Evolutionary conservation across 257 asterid species (phyloP), one percentile per base, ranked within the genome.

Genomic region (Nicotiana otophora): DNA sequence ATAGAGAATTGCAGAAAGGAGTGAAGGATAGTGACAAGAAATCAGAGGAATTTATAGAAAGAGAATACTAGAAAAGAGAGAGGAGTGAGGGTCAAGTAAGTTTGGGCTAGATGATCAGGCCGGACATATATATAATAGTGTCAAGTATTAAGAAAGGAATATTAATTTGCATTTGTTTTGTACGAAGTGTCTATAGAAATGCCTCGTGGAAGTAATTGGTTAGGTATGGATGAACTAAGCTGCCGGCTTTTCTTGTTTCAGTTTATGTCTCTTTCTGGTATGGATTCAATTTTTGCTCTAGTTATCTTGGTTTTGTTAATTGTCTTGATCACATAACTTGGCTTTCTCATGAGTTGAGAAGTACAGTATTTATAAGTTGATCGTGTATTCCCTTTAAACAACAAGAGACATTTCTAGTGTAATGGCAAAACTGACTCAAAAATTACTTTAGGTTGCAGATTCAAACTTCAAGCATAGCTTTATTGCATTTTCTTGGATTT

Each of bases 191-290:
- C 46, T 65, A 10, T 23, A 23, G 75, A 67, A 77, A 78, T 84
- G 84, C 85, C 89, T 68, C 85, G 85, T 83, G 88, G 75, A 83
- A 77, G 83, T 39, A 39, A 39, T 74, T 67, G 82, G 60, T 76
- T 84, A 54, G 82, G 84, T 77, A 81, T 42, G 30, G 33, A 67
- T 84, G 83, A 82, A 86, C 84, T 28, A 82, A 82, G 87, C 87
- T 67, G 90, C 87, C 84, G 87, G 83, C 89, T 64, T 54, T 39
- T 60, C 36, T 72, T n/a, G 31, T 26, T 85, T 20, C 30, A 58
- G 12, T 58, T 19, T 57, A 17, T 55, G 62, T 4, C 48, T 12
- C n/a, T 15, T 66, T 31, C 31, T 15, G 15, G 7, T 66, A 14
- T 7, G 23, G 23, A 10, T 66, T 66, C 7, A 6, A 42, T 15